These are phyloP conservation scores for Hemisphaericaspora xylanilytica DNA, from an alignment of 1,139 yeast species.

Conservation along the genomic window DNA sequence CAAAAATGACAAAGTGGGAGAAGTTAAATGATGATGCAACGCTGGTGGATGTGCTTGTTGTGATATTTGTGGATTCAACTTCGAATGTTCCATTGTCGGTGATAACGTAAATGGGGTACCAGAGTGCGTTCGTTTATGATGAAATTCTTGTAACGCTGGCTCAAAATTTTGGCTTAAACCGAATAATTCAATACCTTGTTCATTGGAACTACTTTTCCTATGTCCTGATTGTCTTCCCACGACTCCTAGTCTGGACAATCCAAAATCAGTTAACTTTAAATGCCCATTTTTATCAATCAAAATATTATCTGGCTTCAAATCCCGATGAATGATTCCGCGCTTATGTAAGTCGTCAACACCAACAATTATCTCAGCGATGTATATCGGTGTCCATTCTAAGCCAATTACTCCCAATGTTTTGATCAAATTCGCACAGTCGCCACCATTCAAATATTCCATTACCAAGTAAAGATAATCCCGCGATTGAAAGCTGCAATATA, in stretches of 20 bases:
- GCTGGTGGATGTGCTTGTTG: constrained; percentile 8
- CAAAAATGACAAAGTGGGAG: constrained; percentile 14
- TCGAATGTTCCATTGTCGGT: constrained; percentile 40
- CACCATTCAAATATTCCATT: constrained; percentile 98
- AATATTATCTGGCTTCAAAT: constrained; percentile 92
- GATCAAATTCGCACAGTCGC: constrained; percentile 98
- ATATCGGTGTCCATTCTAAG: constrained; percentile 92
- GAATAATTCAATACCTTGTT: constrained; percentile 44
- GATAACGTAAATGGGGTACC: constrained; percentile 51
- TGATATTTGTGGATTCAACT: constrained; percentile 13
- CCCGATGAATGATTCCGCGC: constrained; percentile 90
- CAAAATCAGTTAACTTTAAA: constrained; percentile 94
- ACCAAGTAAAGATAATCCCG: constrained; percentile 88
- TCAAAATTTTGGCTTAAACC: constrained; percentile 62
- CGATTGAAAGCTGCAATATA: constrained; percentile 94
- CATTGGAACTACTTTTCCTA: constrained; percentile 45
- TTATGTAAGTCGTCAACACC: constrained; percentile 92
- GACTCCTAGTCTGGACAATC: constrained; percentile 89
- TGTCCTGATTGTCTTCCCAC: constrained; percentile 70
- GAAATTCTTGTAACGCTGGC: constrained; percentile 30
- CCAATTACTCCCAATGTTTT: constrained; percentile 92
- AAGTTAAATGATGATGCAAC: constrained; percentile 7
- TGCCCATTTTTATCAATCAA: constrained; percentile 94
- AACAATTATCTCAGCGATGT: constrained; percentile 89
- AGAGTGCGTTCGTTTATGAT: constrained; percentile 35